Base-by-base conservation (phyloP, 2,329 filamentous ascomycete species). In the Diplodia corticola region DNA sequence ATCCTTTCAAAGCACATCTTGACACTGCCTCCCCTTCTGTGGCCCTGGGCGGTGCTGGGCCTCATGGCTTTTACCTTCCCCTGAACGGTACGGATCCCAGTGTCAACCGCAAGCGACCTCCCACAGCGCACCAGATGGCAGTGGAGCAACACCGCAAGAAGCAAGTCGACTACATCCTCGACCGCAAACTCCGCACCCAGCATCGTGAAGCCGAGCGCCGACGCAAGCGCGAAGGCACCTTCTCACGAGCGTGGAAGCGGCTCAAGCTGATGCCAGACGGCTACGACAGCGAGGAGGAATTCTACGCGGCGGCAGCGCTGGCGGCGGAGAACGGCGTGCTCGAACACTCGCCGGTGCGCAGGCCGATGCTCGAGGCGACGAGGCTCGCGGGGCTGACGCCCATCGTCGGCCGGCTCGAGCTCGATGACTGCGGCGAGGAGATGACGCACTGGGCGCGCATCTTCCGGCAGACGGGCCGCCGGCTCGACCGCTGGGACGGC, bases 51-150 rank as follows among this genome's bases (percentile, higher is more conserved):
- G 73, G 82, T 68, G 85, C 88, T 67, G 83, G 85, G 53, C 87
- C 76, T 9, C 78, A 79, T 49, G 83, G 80, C 35, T 81, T 82
- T 67, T 82, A 83, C 24, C 79, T 84, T 17, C 80, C 82, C 20
- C 77, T 83, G 22, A 81, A 85, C 15, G 87, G 88, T 37, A 74
- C 75, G 5, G 76, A 78, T 67, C 71, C 75, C 59, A 69, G 71
- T 17, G 78, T 80, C 69, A 82, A 83, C 68, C 80, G 92, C 73
- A 88, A 89, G 9, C 85, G 91, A 1, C 91, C 91, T 2, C 86
- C 92, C 0, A 95, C 91, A 0, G 90, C 91, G 40, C 91, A 95
- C 76, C 91, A 95, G 77, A 81, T 93, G 46, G 91, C 91, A 0
- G 90, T 95, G 1, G 91, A 93, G 76, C 86, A 89, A 65, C 93